These are phyloP conservation scores for Dactylellina drechsleri DNA, from an alignment of 2,329 filamentous ascomycete genomes.

Conservation along the genomic window DNA sequence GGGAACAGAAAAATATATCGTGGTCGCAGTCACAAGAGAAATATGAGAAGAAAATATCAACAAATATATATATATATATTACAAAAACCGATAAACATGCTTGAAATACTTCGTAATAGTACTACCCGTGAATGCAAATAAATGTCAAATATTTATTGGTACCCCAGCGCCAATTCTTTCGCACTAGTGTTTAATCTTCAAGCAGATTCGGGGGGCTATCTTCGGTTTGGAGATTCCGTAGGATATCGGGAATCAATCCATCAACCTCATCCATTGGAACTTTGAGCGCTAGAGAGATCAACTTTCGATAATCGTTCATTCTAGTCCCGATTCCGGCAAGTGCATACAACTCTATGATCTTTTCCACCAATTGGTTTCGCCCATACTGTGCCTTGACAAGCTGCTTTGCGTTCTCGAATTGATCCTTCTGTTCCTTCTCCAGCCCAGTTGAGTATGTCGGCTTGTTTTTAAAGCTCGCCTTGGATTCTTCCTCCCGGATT, in stretches of 20 bases:
- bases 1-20: no score
- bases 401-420: conserved; percentile 56
- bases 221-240: conserved; percentile 58
- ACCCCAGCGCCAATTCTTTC: no score
- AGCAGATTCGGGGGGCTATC: conserved; percentile 42
- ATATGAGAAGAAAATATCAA: no score
- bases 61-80: no score
- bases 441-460: conserved; percentile 52
- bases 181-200: conserved; percentile 14
- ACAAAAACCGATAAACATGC: no score
- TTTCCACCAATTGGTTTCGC: conserved; percentile 57
- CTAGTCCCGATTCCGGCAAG: conserved; percentile 57
- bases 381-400: conserved; percentile 57
- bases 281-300: conserved; percentile 58
- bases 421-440: conserved; percentile 57
- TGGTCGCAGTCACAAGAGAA: no score
- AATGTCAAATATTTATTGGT: no score
- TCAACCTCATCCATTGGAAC: conserved; percentile 58
- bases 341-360: conserved; percentile 58
- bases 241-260: conserved; percentile 58
- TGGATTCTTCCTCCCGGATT: conserved; percentile 47
- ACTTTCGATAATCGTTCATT: conserved; percentile 58
- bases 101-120: no score
- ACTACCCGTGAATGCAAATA: no score
- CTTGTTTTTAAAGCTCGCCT: conserved; percentile 50